These are phyloP conservation scores for Neonectria ditissima DNA, from an alignment of 2,329 filamentous ascomycete genomes.

Conservation along the genomic window DNA sequence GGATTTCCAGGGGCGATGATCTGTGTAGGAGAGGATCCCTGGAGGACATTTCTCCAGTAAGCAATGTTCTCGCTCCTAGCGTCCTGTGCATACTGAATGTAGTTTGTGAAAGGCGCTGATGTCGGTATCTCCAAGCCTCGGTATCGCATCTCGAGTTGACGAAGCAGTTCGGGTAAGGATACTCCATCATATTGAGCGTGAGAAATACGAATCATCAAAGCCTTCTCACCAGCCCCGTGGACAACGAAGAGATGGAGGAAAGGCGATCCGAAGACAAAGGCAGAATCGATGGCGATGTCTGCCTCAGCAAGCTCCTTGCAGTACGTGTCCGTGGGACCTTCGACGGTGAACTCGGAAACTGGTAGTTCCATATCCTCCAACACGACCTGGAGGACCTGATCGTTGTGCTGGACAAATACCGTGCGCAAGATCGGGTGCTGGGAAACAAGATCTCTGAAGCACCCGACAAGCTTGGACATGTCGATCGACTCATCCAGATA, in stretches of 20 bases:
- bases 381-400: constrained; percentile 37
- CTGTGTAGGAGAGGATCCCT: constrained; percentile 37
- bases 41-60: constrained; percentile 37
- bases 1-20: constrained; percentile 33
- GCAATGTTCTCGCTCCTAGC: constrained; percentile 26
- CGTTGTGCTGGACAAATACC: constrained; percentile 38
- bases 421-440: constrained; percentile 42
- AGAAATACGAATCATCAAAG: constrained; percentile 52
- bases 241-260: constrained; percentile 40
- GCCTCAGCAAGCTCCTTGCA: constrained; percentile 35
- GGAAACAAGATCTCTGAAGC: constrained; percentile 40
- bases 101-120: constrained; percentile 37
- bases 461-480: constrained; percentile 27
- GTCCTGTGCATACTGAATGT: constrained; percentile 27
- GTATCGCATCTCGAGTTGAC: constrained; percentile 56
- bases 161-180: constrained; percentile 57
- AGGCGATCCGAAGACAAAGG: constrained; percentile 29
- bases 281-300: constrained; percentile 26
- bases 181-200: constrained; percentile 64
- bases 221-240: constrained; percentile 34
- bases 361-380: constrained; percentile 33
- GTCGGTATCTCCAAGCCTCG: constrained; percentile 37
- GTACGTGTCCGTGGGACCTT: constrained; percentile 29
- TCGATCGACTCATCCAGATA: constrained; percentile 43
- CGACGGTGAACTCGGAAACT: constrained; percentile 25